These are phyloP conservation scores for Bretschneidera sinensis DNA, from an alignment of 345 rosid species.

Conservation along the genomic window DNA sequence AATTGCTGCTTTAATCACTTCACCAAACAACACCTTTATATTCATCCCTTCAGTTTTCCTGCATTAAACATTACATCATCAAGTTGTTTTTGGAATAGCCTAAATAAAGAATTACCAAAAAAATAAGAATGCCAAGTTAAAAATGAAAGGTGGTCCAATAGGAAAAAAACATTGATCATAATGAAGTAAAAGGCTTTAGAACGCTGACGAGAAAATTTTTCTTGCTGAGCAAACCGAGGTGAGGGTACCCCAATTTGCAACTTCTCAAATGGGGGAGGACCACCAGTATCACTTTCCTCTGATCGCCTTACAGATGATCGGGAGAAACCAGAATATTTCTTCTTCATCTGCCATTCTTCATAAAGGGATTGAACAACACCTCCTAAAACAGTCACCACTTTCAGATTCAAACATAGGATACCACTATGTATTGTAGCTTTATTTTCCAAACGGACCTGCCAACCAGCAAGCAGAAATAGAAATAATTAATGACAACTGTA, in stretches of 20 bases:
- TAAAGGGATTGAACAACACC: slow-evolving; percentile 73
- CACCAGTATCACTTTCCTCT: slow-evolving; percentile 47
- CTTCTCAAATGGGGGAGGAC: slow-evolving; percentile 90
- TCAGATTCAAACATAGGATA: slow-evolving; percentile 65
- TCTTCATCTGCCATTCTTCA: slow-evolving; percentile 92
- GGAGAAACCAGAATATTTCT: slow-evolving; percentile 53
- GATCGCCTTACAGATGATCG: slow-evolving; percentile 46
- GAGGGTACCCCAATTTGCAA: slow-evolving; percentile 47
- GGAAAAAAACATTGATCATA: not conserved
- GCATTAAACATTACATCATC: too few species aligned
- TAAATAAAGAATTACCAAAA: too few species aligned
- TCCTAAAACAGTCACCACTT: slow-evolving; percentile 58
- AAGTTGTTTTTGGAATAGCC: too few species aligned
- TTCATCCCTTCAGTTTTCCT: too few species aligned
- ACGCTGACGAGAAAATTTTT: slow-evolving; percentile 24
- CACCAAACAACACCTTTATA: too few species aligned
- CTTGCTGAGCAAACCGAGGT: slow-evolving; percentile 25
- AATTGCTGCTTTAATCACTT: too few species aligned
- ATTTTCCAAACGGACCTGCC: slow-evolving; percentile 77
- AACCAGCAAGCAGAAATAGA: slow-evolving; percentile 6
- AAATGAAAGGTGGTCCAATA: too few species aligned
- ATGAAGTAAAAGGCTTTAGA: slow-evolving; percentile 4
- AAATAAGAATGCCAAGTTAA: too few species aligned
- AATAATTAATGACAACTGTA: not conserved
- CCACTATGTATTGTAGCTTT: slow-evolving; percentile 56